Conservation (phyloP, 2,329 filamentous ascomycete species). For the Lecanicillium sp. region DNA sequence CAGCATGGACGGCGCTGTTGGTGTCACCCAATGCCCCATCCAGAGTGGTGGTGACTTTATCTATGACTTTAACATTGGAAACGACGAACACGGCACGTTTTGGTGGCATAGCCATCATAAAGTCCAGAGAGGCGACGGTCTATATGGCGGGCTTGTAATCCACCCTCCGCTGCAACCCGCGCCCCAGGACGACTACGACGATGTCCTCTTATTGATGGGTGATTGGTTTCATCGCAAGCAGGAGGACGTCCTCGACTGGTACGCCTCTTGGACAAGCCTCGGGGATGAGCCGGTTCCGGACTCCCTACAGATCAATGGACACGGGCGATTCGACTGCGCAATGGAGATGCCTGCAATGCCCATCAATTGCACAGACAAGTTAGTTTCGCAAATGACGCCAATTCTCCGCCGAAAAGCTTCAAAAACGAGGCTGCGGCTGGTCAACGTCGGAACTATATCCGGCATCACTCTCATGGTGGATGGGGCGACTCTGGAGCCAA, state of each 20-base stretch:
- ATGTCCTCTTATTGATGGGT: conserved; percentile 46
- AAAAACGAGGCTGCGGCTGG: conserved; percentile 17
- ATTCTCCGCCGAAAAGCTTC: conserved; percentile 14
- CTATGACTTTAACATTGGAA: conserved; percentile 46
- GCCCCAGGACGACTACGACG: conserved; percentile 27
- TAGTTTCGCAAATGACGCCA: conserved; percentile 13
- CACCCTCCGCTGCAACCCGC: conserved; percentile 36
- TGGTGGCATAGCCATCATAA: conserved; percentile 58
- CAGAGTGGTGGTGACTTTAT: conserved; percentile 28
- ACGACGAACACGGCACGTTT: conserved; percentile 48
- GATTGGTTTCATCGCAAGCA: conserved; percentile 34
- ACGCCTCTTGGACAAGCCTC: conserved; percentile 27
- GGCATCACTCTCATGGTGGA: conserved; percentile 19
- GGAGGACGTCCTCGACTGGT: conserved; percentile 28
- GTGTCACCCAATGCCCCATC: conserved; percentile 37
- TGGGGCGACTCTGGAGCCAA: conserved; percentile 19
- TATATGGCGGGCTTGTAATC: conserved; percentile 54
- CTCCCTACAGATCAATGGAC: conserved; percentile 31
- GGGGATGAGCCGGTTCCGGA: conserved; percentile 35
- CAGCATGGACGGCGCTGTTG: conserved; percentile 41
- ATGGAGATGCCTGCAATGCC: conserved; percentile 23
- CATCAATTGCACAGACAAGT: conserved; percentile 17
- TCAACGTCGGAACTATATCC: conserved; percentile 21
- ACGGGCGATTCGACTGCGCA: conserved; percentile 25
- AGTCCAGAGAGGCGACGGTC: conserved; percentile 43